Evolutionary conservation across 768 basidiomycete species (phyloP).

Genomic region (Neoboletus magnificus): DNA sequence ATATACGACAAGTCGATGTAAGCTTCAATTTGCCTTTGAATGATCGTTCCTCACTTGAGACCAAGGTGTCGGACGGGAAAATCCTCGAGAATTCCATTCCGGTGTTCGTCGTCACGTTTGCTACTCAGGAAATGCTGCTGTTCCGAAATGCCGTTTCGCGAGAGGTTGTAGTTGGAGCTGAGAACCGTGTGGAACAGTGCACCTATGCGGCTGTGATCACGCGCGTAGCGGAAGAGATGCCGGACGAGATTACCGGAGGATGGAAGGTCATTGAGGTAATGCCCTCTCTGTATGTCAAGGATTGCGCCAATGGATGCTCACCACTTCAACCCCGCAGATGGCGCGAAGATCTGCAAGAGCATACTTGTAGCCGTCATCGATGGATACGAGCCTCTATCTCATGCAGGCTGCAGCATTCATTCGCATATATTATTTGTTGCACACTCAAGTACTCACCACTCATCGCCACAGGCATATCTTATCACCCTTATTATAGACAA

Average conservation of each 20-base stretch:
- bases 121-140: slow-evolving; percentile 89
- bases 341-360: slow-evolving; percentile 49
- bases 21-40: slow-evolving; percentile 21
- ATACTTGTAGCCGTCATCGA: slow-evolving; percentile 36
- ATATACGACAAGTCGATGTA: slow-evolving; percentile 97
- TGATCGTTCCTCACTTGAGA: slow-evolving; percentile 1
- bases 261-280: slow-evolving; percentile 97
- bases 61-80: slow-evolving; percentile 78
- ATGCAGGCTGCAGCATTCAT: slow-evolving; percentile 5
- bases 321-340: slow-evolving; percentile 37
- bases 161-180: slow-evolving; percentile 85
- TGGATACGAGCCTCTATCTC: background rate
- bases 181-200: slow-evolving; percentile 90
- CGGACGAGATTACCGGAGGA: slow-evolving; percentile 91
- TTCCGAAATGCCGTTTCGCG: slow-evolving; percentile 88
- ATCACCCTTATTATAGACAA: slow-evolving; percentile 25
- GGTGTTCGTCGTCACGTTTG: slow-evolving; percentile 87
- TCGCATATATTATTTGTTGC: slow-evolving; percentile 16
- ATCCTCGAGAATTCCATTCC: slow-evolving; percentile 88
- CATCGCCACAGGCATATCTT: slow-evolving; percentile 29
- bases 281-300: background rate
- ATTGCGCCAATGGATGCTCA: background rate
- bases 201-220: slow-evolving; percentile 91
- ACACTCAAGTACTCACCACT: slow-evolving; percentile 29
- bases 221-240: slow-evolving; percentile 80